These are phyloP conservation scores for Afroboletus lepidellus DNA, from an alignment of 1,284 basidiomycete species.

Conservation along the genomic window DNA sequence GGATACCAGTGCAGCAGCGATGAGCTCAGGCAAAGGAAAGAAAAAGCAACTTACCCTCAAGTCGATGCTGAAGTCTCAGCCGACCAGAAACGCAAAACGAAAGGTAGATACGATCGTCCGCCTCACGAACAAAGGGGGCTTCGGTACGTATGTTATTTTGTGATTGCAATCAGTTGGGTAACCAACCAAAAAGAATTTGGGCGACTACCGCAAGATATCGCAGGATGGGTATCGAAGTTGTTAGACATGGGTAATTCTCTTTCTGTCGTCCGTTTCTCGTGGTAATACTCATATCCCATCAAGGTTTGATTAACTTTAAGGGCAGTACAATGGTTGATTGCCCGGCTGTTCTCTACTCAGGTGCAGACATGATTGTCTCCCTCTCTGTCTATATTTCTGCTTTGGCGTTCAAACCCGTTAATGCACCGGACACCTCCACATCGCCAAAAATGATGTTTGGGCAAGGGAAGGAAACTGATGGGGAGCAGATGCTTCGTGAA, in stretches of 20 bases:
- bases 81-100: conserved; percentile 45
- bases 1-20: conserved; percentile 28
- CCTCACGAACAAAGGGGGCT: conserved; percentile 61
- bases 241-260: conserved; percentile 66
- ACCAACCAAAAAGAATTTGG: conserved; percentile 59
- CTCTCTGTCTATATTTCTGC: conserved; percentile 64
- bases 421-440: conserved; percentile 35
- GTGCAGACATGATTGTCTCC: conserved; percentile 69
- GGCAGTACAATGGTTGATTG: conserved; percentile 70
- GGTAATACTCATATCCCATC: conserved; percentile 1
- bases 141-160: conserved; percentile 44
- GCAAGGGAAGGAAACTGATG: conserved; percentile 72
- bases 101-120: conserved; percentile 68
- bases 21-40: conserved; percentile 41
- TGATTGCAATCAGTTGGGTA: background rate
- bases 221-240: conserved; percentile 69
- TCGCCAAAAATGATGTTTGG: conserved; percentile 46
- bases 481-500: conserved; percentile 73
- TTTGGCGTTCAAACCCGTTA: conserved; percentile 58
- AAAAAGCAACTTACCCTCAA: conserved; percentile 66
- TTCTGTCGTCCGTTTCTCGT: background rate
- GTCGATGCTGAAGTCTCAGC: conserved; percentile 61
- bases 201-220: conserved; percentile 63
- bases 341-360: conserved; percentile 60
- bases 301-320: conserved; percentile 62